Conservation (phyloP, 2,329 filamentous ascomycete species). For the Aphanoascus verrucosus region DNA sequence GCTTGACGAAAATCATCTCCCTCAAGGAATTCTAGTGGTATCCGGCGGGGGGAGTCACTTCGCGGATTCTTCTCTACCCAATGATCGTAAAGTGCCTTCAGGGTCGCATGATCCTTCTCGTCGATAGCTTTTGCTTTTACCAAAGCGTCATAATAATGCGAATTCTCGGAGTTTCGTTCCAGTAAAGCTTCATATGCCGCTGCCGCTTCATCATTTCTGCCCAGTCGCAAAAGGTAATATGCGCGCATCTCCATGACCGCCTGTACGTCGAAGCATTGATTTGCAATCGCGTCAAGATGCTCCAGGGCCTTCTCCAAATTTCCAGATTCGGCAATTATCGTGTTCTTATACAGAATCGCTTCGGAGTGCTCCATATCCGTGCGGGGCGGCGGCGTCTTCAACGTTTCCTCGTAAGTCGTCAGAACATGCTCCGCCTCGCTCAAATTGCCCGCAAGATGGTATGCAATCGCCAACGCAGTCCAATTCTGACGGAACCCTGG, state of each 20-base stretch:
- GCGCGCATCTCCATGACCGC: conserved; percentile 78
- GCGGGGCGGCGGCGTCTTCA: conserved; percentile 68
- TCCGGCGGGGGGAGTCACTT: conserved; percentile 70
- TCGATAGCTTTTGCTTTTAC: conserved; percentile 57
- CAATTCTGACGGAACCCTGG: conserved; percentile 82
- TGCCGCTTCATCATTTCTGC: conserved; percentile 65
- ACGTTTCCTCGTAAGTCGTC: conserved; percentile 82
- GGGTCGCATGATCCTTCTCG: conserved; percentile 49
- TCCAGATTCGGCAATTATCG: conserved; percentile 80
- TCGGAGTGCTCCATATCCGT: conserved; percentile 87
- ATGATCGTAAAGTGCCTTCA: conserved; percentile 67
- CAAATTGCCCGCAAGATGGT: conserved; percentile 81
- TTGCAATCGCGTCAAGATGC: conserved; percentile 68
- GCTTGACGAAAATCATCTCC: conserved; percentile 71
- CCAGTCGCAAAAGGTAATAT: conserved; percentile 70
- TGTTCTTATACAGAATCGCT: conserved; percentile 88
- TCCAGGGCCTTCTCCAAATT: conserved; percentile 73
- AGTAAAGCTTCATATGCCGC: conserved; percentile 71
- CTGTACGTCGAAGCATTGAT: conserved; percentile 70
- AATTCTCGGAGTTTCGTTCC: conserved; percentile 78
- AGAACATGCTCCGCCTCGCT: conserved; percentile 81
- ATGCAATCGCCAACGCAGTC: conserved; percentile 90
- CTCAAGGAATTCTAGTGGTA: conserved; percentile 80
- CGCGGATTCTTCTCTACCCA: conserved; percentile 73
- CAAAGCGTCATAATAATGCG: conserved; percentile 72